Evolutionary conservation across 2,329 filamentous ascomycete genomes (phyloP).

Genomic region (Ophiosphaerella narmari): DNA sequence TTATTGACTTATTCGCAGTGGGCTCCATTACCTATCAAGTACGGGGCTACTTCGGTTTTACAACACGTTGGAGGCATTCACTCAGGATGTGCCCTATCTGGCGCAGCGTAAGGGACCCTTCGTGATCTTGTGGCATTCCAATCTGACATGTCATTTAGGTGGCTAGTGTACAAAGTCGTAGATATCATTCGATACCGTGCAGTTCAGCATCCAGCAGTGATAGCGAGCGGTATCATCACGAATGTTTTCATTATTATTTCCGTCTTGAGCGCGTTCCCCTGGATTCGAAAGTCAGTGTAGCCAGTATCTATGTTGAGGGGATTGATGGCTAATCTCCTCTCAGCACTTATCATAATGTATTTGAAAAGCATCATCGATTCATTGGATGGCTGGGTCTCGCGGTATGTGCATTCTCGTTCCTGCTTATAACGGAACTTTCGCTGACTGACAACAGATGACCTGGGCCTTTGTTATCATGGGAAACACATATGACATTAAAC

Average conservation of each 20-base stretch:
- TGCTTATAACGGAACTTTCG: neutral
- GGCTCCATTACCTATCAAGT: constrained; percentile 37
- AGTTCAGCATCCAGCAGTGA: constrained; percentile 37
- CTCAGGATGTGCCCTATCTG: constrained; percentile 42
- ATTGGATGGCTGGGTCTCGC: constrained; percentile 44
- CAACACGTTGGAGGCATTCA: constrained; percentile 44
- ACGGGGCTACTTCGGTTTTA: constrained; percentile 36
- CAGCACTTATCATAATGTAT: constrained; percentile 43
- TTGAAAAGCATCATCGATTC: constrained; percentile 43
- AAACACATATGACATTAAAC: constrained; percentile 42
- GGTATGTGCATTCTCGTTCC: constrained; percentile 16
- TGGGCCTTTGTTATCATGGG: constrained; percentile 44
- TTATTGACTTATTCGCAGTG: constrained; percentile 26
- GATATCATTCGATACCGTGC: constrained; percentile 41
- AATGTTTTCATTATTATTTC: constrained; percentile 44
- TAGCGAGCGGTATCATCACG: constrained; percentile 40
- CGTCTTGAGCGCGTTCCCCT: constrained; percentile 41
- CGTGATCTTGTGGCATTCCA: neutral
- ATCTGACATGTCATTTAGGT: constrained; percentile 25
- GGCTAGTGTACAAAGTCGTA: constrained; percentile 42
- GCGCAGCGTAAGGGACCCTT: constrained; percentile 30
- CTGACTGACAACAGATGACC: constrained; percentile 33
- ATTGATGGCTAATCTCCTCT: constrained; percentile 15
- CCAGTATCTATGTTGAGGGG: neutral
- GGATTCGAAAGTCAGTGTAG: constrained; percentile 40